Base-by-base conservation (phyloP, 2,329 filamentous ascomycete genomes). In the Rutstroemia sp. region DNA sequence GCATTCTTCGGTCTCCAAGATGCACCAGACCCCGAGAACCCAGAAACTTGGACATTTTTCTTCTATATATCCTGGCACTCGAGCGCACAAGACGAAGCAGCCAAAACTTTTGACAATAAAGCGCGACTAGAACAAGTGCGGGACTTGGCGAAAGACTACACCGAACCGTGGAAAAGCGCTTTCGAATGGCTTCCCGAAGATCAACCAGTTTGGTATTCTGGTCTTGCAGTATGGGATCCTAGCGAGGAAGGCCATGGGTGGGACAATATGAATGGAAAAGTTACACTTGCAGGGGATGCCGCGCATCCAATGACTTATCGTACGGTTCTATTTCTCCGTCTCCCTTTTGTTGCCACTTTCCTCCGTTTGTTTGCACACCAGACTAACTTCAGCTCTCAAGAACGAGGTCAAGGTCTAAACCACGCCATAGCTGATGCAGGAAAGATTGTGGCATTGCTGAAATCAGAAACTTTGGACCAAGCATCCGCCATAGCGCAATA, bases 371-470 rank as follows among this genome's bases (percentile, higher is more conserved):
- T 49, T 6, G 12, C 23, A 9, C 3, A 36, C 36, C 54, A 56
- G 14, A 38, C 60, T 56, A 56, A 49, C 30, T 8, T 39, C 14
- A 14, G 30, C 30, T 45, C 3, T 25, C 49, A 58, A 83, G 79
- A 78, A 61, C 71, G 76, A 21, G 76, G 75, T 0, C 75, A 78
- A 62, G 75, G 75, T 0, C 68, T 78, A n/a, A 78, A 78, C 58
- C 75, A 77, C 57, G 71, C 71, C 2, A 66, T 78, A 9, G 70
- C 70, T 1, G 76, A 78, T 57, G 73, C 71, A 4, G 69, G 67
- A 1, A 71, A 73, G 56, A 58, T 78, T 8, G 65, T 71, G 40
- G 47, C 58, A 9, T 36, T 47, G 2, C 45, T 65, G 5, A 54
- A 51, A 12, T 9, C 9, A 12, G 51, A 14, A 2, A 25, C 52